Evolutionary conservation across 2,329 filamentous ascomycete species (phyloP).

Genomic region (Huntiella decipiens): DNA sequence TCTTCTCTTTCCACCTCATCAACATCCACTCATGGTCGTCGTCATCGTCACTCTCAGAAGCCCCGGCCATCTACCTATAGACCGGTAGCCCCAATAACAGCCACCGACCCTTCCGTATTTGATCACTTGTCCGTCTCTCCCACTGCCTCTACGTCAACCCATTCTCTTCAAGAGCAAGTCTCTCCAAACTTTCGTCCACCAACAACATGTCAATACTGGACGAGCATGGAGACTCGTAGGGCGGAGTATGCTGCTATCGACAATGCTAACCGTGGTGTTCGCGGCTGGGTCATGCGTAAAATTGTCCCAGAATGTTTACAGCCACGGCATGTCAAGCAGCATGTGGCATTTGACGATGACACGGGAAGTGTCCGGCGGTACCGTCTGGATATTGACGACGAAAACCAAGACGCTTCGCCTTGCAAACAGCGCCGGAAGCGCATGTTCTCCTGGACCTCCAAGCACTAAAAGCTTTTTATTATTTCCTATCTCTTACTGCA

Average conservation of each 20-base stretch:
- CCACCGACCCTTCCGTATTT: no score
- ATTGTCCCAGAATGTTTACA: constrained; percentile 43
- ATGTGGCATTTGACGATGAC: constrained; percentile 41
- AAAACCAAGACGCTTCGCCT: constrained; percentile 14
- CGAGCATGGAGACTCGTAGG: constrained; percentile 40
- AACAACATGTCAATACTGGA: constrained; percentile 48
- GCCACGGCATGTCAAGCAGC: constrained; percentile 27
- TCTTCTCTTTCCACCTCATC: no score
- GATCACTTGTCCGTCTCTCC: neutral
- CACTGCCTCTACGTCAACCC: neutral
- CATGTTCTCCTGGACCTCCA: constrained; percentile 5
- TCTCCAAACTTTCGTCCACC: constrained; percentile 17
- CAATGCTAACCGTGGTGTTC: constrained; percentile 38
- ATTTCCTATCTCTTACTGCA: no score
- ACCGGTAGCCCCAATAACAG: no score
- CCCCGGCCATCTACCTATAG: no score
- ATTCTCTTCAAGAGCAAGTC: neutral
- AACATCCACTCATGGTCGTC: no score
- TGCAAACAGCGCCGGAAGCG: constrained; percentile 4
- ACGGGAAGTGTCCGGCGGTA: constrained; percentile 44
- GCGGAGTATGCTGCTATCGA: constrained; percentile 50
- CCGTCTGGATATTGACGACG: constrained; percentile 35
- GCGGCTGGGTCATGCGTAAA: constrained; percentile 38
- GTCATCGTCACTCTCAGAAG: no score
- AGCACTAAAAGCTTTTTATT: constrained; percentile 2